Percentiles rank a stretch among this genome's conserved stretches.
Conservation (phyloP, 179 eudicot species). For the Spergularia azorica region DNA sequence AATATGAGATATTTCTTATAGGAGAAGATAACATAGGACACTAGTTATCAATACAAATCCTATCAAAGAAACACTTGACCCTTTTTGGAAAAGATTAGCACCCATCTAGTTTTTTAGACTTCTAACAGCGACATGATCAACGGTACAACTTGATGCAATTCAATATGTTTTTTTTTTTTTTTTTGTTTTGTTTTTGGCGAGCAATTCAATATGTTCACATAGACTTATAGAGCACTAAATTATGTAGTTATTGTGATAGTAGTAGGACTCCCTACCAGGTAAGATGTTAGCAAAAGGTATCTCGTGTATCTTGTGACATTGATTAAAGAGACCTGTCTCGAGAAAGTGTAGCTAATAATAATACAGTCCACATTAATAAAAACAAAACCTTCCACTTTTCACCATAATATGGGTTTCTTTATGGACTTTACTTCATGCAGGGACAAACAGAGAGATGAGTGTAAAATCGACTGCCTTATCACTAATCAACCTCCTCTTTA, state of each 20-base stretch:
- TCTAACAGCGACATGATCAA: neutral
- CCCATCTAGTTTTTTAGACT: neutral
- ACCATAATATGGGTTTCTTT: neutral
- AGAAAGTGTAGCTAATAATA: conserved; percentile 8
- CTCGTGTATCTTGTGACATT: conserved; percentile 28
- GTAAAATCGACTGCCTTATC: neutral
- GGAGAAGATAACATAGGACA: too few relatives aligned
- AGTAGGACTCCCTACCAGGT: neutral
- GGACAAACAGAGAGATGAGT: conserved; percentile 8
- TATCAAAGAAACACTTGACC: too few relatives aligned
- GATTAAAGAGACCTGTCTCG: conserved; percentile 22
- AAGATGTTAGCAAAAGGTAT: conserved; percentile 8
- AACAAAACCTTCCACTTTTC: too few relatives aligned
- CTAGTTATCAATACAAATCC: too few relatives aligned
- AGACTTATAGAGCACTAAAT: too few relatives aligned
- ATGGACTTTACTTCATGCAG: conserved; percentile 20
- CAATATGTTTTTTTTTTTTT: too few relatives aligned
- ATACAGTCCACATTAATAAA: conserved; percentile 13
- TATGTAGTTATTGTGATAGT: too few relatives aligned
- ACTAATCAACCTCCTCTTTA: neutral
- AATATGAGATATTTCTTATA: too few relatives aligned
- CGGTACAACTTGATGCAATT: neutral
- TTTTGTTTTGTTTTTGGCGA: too few relatives aligned
- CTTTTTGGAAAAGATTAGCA: too few relatives aligned
- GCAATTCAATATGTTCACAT: too few relatives aligned